phyloP scores from a whole-genome alignment of 805 yeast species.

The Nakazawaea holstii region DNA sequence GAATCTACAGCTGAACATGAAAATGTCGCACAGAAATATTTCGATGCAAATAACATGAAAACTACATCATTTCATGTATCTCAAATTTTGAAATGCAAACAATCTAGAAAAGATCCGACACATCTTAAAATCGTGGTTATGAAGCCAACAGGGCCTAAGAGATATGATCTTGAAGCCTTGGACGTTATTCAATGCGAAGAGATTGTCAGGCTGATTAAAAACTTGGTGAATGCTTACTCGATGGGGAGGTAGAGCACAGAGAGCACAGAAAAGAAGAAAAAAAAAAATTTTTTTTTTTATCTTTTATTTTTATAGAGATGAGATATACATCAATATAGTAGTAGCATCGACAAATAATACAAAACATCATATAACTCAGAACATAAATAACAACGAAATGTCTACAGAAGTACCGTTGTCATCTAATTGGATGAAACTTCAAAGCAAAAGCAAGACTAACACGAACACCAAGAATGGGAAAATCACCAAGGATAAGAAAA shows the following conservation, averaged over 20 bases:
- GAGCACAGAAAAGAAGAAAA: not conserved
- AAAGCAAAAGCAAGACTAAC: constrained; percentile 13
- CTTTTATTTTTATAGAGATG: not conserved
- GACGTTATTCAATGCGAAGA: constrained; percentile 58
- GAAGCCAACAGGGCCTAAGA: constrained; percentile 64
- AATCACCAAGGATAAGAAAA: constrained; percentile 8
- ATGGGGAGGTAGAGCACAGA: too few relatives aligned
- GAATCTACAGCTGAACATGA: constrained; percentile 53
- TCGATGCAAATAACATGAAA: constrained; percentile 36
- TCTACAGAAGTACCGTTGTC: constrained; percentile 17
- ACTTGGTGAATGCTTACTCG: constrained; percentile 47
- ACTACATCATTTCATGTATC: constrained; percentile 84
- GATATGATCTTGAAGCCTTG: constrained; percentile 82
- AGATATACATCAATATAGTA: not conserved
- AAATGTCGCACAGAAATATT: constrained; percentile 5
- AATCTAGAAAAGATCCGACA: constrained; percentile 66
- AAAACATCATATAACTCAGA: too few relatives aligned
- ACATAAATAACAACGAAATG: too few relatives aligned
- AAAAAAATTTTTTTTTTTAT: not conserved
- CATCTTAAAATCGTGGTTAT: constrained; percentile 78
- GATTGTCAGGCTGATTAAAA: constrained; percentile 65
- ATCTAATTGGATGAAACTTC: constrained; percentile 29
- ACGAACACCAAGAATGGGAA: constrained; percentile 11
- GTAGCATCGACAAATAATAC: not conserved
- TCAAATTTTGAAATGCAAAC: constrained; percentile 71